A percentile compares a stretch with the other conserved stretches of the same genome.
Evolutionary conservation across 208 protist species (phyloP).

Genomic region (Leishmania major): DNA sequence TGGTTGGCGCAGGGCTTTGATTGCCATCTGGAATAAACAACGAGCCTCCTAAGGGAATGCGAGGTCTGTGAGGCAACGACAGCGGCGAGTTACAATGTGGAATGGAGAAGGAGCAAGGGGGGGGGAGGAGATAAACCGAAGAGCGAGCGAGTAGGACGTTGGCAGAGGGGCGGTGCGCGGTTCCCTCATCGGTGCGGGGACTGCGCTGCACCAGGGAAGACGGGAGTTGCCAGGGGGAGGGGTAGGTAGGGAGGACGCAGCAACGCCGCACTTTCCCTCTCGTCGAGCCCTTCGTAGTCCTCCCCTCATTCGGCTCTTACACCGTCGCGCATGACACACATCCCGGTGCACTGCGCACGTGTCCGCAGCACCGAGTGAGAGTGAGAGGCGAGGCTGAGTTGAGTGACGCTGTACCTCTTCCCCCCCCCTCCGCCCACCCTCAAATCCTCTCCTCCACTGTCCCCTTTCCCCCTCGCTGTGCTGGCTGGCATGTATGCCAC

Average conservation of each 20-base stretch:
- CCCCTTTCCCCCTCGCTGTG: not conserved
- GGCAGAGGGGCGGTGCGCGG: not conserved
- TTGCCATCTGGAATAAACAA: not conserved
- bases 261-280: not conserved
- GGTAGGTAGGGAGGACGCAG: not conserved
- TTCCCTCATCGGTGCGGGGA: not conserved
- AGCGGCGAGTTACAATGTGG: not conserved
- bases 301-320: not conserved
- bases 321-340: not conserved
- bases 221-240: not conserved
- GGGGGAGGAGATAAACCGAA: not conserved
- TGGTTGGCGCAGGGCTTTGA: not conserved
- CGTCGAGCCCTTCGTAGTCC: not conserved
- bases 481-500: not conserved
- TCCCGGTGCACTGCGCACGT: not conserved
- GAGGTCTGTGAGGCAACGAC: not conserved
- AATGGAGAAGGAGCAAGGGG: not conserved
- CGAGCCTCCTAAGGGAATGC: not conserved
- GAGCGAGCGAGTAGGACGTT: not conserved
- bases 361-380: not conserved
- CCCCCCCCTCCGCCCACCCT: not conserved
- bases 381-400: not conserved
- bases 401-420: not conserved
- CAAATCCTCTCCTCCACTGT: not conserved
- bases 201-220: not conserved